Evolutionary conservation across 2,329 filamentous ascomycete species (phyloP).

Genomic region (Clarireedia monteithiana): DNA sequence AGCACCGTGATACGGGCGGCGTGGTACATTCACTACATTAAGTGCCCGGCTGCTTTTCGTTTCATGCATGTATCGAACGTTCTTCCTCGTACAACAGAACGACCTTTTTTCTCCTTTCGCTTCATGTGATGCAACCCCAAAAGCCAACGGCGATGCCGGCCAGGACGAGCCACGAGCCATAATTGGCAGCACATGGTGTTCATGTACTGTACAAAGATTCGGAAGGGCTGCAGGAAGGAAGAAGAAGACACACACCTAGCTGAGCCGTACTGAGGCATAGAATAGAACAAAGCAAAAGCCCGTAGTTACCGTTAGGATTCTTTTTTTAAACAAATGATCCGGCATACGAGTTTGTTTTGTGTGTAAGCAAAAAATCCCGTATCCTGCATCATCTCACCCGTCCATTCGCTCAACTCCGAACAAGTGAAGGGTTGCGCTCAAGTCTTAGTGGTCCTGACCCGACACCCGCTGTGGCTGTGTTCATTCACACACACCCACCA

Average conservation of each 20-base stretch:
- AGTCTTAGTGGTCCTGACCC: neutral
- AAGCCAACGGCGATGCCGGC: conserved; percentile 1
- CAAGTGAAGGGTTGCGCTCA: neutral
- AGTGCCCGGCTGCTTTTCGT: neutral
- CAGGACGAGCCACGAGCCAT: neutral
- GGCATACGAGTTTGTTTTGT: neutral
- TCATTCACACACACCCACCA: neutral
- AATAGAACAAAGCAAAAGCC: too few relatives aligned
- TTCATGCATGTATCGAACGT: neutral
- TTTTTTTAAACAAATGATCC: neutral
- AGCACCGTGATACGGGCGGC: neutral
- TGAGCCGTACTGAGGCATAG: neutral
- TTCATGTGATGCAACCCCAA: neutral
- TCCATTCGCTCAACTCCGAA: neutral
- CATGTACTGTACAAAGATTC: neutral
- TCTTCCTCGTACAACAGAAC: conserved; percentile 3
- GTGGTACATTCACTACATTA: neutral
- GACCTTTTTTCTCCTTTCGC: neutral
- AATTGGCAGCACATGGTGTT: neutral
- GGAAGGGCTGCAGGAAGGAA: too few relatives aligned
- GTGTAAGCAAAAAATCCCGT: too few relatives aligned
- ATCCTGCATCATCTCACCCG: neutral
- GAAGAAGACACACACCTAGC: neutral
- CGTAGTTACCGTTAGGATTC: too few relatives aligned
- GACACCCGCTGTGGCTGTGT: neutral